Evolutionary conservation across 805 yeast genomes (phyloP).

Genomic region (Zygosaccharomyces pseudorouxii): DNA sequence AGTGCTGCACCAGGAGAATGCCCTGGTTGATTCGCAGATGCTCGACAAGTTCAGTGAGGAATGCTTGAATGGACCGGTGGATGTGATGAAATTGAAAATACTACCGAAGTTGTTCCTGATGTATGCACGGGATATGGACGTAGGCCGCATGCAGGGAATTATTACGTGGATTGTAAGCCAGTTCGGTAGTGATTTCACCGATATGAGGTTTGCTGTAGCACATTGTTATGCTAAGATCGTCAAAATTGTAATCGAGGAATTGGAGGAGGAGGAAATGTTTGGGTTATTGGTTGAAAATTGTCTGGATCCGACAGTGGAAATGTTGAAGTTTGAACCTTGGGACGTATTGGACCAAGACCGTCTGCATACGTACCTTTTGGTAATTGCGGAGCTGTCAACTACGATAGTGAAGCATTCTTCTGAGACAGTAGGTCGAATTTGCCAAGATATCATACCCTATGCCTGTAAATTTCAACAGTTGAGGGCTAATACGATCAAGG

Average conservation of each 20-base stretch:
- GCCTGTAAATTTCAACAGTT: constrained; percentile 57
- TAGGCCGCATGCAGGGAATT: constrained; percentile 43
- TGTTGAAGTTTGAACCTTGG: constrained; percentile 11
- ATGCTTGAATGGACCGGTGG: constrained; percentile 9
- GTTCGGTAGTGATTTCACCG: constrained; percentile 47
- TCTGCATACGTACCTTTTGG: constrained; percentile 35
- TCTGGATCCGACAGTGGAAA: constrained; percentile 21
- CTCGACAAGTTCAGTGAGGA: constrained; percentile 6
- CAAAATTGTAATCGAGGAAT: constrained; percentile 29
- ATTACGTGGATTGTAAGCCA: constrained; percentile 44
- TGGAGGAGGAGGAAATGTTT: constrained; percentile 21
- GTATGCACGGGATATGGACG: constrained; percentile 28
- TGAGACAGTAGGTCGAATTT: constrained; percentile 7
- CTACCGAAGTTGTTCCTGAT: constrained; percentile 27
- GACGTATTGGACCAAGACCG: constrained; percentile 29
- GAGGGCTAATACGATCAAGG: constrained; percentile 47
- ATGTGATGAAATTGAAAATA: constrained; percentile 13
- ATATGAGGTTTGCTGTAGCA: constrained; percentile 60
- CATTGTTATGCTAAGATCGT: constrained; percentile 55
- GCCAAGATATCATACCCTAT: constrained; percentile 37
- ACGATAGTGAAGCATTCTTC: constrained; percentile 13
- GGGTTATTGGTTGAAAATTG: constrained; percentile 29
- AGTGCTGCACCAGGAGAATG: constrained; percentile 2
- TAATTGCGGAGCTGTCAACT: constrained; percentile 34
- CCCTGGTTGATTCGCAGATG: constrained; percentile 5